Conservation (phyloP, 2,329 filamentous ascomycete species). For the Chaetothyriales sp. region DNA sequence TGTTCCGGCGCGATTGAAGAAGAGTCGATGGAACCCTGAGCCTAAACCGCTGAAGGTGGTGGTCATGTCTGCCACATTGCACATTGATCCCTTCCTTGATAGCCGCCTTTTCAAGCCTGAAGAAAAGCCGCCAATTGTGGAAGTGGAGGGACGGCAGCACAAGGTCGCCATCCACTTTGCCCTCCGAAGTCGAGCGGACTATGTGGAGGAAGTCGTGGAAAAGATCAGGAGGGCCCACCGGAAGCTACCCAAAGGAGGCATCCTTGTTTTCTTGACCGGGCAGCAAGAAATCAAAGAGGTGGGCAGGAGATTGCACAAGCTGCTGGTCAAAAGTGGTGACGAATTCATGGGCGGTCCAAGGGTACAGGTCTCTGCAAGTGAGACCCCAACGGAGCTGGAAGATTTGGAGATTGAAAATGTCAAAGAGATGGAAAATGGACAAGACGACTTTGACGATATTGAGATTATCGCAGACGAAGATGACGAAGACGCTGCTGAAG, state of each 20-base stretch:
- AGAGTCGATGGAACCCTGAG: slow-evolving; percentile 57
- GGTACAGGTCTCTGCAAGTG: slow-evolving; percentile 61
- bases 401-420: slow-evolving; percentile 68
- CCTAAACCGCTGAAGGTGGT: slow-evolving; percentile 76
- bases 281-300: slow-evolving; percentile 80
- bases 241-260: slow-evolving; percentile 78
- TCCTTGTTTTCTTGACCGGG: slow-evolving; percentile 87
- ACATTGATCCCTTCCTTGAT: slow-evolving; percentile 78
- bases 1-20: slow-evolving; percentile 64
- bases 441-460: slow-evolving; percentile 41
- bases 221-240: slow-evolving; percentile 80
- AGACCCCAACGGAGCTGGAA: slow-evolving; percentile 69
- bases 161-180: slow-evolving; percentile 83
- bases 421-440: slow-evolving; percentile 24
- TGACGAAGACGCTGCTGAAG: slow-evolving; percentile 37
- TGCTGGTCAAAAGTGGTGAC: slow-evolving; percentile 1
- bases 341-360: slow-evolving; percentile 41
- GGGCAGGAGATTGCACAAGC: slow-evolving; percentile 56
- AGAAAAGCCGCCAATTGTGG: slow-evolving; percentile 61
- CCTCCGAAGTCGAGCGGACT: slow-evolving; percentile 68
- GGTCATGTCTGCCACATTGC: slow-evolving; percentile 94
- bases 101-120: slow-evolving; percentile 65
- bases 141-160: slow-evolving; percentile 84
- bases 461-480: slow-evolving; percentile 48
- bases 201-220: slow-evolving; percentile 74